phyloP scores from a whole-genome alignment of 352 stramenopile genomes.

The Detonula confervacea region DNA sequence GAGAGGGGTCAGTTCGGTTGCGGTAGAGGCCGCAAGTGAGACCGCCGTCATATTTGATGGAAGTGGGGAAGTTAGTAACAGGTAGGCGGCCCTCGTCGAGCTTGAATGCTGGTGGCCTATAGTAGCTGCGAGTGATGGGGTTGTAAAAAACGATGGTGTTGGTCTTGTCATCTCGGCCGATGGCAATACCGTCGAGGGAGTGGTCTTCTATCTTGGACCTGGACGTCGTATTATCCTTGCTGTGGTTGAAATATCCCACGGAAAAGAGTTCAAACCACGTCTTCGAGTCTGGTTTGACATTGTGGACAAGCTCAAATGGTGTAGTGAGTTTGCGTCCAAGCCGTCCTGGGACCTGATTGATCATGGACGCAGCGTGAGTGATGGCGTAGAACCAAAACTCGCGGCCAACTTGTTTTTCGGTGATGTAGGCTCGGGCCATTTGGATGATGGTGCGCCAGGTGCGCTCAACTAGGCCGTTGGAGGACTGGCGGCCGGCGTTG shows the following conservation, averaged over 20 bases:
- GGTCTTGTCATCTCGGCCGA: conserved; percentile 4
- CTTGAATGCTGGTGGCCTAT: conserved; percentile 7
- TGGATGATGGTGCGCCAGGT: conserved; percentile 20
- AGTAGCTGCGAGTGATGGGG: conserved; percentile 7
- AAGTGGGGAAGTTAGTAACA: background rate
- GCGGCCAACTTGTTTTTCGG: background rate
- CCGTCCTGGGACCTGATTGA: conserved; percentile 4
- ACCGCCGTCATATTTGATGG: conserved; percentile 16
- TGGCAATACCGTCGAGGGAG: background rate
- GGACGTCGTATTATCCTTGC: background rate
- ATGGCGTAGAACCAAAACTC: conserved; percentile 1
- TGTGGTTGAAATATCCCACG: conserved; percentile 8
- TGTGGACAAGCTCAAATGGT: background rate
- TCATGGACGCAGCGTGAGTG: background rate
- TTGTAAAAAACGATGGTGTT: conserved; percentile 31
- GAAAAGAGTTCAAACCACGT: conserved; percentile 19
- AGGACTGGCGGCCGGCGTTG: conserved; percentile 3
- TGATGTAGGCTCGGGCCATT: conserved; percentile 21
- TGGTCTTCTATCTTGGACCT: conserved; percentile 12
- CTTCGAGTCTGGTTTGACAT: background rate
- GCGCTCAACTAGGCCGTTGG: conserved; percentile 13
- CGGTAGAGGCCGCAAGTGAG: background rate
- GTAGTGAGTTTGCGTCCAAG: conserved; percentile 7
- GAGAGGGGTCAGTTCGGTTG: no score
- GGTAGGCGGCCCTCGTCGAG: background rate